Percentiles rank a stretch among this genome's conserved stretches.
Conservation (phyloP, 2,329 filamentous ascomycete species). For the Arthrobotrys sphaeroides region DNA sequence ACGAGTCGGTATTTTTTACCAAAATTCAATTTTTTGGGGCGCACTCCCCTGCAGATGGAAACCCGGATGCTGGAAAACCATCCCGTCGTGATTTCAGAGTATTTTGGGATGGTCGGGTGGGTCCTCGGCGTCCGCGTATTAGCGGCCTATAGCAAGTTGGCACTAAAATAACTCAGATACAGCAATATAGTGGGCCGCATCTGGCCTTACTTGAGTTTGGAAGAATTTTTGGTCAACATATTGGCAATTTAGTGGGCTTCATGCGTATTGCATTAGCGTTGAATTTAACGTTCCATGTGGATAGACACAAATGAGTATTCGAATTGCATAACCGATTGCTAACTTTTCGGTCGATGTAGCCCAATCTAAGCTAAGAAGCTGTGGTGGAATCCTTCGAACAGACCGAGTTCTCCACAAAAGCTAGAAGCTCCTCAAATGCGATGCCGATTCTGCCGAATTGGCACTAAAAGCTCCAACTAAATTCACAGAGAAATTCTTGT, state of each 20-base stretch:
- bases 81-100: neutral
- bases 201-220: neutral
- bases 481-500: no score
- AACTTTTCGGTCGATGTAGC: neutral
- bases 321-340: slow-evolving; percentile 14
- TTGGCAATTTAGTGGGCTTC: neutral
- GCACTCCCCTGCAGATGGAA: neutral
- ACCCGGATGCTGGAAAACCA: neutral
- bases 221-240: neutral
- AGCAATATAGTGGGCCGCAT: neutral
- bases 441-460: slow-evolving; percentile 4
- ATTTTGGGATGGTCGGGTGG: neutral
- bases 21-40: neutral
- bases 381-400: no score
- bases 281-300: slow-evolving; percentile 11
- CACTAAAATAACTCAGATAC: slow-evolving; percentile 5
- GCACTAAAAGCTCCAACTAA: slow-evolving; percentile 6
- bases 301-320: neutral
- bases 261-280: neutral
- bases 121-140: neutral
- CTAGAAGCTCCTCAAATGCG: neutral
- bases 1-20: neutral
- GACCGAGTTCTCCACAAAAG: neutral
- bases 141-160: neutral
- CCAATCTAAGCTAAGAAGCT: neutral